phyloP scores from a whole-genome alignment of 2,329 filamentous ascomycete genomes.

The Alternaria consortialis region DNA sequence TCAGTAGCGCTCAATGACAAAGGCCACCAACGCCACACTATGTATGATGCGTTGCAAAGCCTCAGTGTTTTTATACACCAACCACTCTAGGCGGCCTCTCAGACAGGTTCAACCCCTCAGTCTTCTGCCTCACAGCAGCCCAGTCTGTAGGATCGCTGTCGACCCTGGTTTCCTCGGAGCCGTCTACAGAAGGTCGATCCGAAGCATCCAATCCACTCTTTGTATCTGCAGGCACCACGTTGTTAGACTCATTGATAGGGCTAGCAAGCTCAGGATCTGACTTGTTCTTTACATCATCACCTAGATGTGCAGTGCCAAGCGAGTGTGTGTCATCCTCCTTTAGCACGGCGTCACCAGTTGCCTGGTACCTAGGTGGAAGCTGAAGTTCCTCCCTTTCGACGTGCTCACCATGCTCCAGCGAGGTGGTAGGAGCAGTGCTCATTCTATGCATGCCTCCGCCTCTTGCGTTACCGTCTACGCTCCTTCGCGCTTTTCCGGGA shows the following conservation, averaged over 20 bases:
- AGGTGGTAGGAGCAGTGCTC: constrained; percentile 29
- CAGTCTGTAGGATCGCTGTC: constrained; percentile 12
- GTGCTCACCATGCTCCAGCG: constrained; percentile 12
- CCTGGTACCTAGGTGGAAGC: neutral
- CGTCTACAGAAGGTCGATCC: constrained; percentile 17
- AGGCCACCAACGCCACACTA: neutral
- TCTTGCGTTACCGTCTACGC: constrained; percentile 17
- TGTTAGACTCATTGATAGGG: neutral
- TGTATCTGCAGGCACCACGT: neutral
- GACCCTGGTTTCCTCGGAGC: constrained; percentile 21
- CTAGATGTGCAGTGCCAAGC: constrained; percentile 13
- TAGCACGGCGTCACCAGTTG: neutral
- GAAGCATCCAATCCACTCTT: neutral
- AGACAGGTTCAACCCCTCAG: neutral
- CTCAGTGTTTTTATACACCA: neutral
- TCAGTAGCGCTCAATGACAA: neutral
- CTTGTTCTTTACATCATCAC: constrained; percentile 6
- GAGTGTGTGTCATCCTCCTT: constrained; percentile 13
- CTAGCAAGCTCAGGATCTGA: constrained; percentile 13
- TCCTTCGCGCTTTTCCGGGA: constrained; percentile 21
- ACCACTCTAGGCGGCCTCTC: neutral
- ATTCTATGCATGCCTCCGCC: constrained; percentile 22
- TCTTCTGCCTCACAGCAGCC: constrained; percentile 6
- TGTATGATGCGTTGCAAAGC: neutral
- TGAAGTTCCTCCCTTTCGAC: constrained; percentile 9